Base-by-base conservation (phyloP, 2,329 filamentous ascomycete genomes). In the Sporothrix protearum region DNA sequence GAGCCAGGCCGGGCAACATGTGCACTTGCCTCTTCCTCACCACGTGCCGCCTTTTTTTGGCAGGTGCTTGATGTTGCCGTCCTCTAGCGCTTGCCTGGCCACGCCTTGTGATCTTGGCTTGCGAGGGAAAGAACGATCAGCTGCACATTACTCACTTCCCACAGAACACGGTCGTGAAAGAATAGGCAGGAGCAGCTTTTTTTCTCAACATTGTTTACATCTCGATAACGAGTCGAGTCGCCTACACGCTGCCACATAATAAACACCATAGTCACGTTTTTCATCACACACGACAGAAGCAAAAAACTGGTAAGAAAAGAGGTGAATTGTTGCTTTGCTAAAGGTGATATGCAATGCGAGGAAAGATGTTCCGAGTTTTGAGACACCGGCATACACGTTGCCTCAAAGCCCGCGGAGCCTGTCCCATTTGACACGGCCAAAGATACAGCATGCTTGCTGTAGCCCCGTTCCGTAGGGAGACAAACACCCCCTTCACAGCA, bases 31-130 rank as follows among this genome's bases (percentile, higher is more conserved):
- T 36, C 25, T 69, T 45, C 30, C n/a, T 28, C 12, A 39, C 47
- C 49, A 55, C 66, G 49, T 68, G 66, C 66, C 66, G 49, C 49
- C n/a, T n/a, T 10, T 39, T 68, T 55, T 68, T 55, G 30, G 66
- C 66, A 68, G 66, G 47, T 68, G 66, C 47, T 55, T 33, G 19
- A 25, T 68, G n/a, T 51, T 22, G 49, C 30, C 28, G 49, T 12
- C 7, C 49, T 42, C 28, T 42, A 68, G 66, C 47, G 49, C 49
- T 68, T 47, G 66, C 66, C n/a, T 64, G 59, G 36, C 36, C 59
- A 64, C 59, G 16, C 59, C 36, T 25, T 9, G 12, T 9, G 33
- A 10, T 64, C 59, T 45, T 64, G 59, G 59, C 59, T 16, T 39
- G 9, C 7, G 12, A 39, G 7, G 36, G 59, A 64, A 64, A 19